phyloP scores from a whole-genome alignment of 2,329 filamentous ascomycete genomes.

The Bipolaris sorokiniana region DNA sequence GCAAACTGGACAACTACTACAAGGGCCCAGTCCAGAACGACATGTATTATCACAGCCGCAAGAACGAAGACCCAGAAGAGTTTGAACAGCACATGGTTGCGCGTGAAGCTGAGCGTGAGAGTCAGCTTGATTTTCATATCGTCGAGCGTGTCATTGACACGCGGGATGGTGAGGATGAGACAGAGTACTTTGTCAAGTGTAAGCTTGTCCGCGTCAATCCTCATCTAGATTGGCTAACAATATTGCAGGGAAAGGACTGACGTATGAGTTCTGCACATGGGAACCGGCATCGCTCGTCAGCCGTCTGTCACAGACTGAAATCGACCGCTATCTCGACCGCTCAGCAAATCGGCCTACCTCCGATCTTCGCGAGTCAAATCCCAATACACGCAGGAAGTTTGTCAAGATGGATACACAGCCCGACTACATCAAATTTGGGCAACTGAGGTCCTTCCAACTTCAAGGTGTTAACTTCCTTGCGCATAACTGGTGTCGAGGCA shows the following conservation, averaged over 20 bases:
- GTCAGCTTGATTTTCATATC: constrained; percentile 85
- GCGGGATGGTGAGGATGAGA: constrained; percentile 76
- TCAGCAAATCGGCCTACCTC: constrained; percentile 81
- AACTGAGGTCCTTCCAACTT: constrained; percentile 91
- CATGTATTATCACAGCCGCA: constrained; percentile 64
- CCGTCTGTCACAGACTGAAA: constrained; percentile 81
- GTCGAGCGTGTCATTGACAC: constrained; percentile 91
- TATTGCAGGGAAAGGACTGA: constrained; percentile 73
- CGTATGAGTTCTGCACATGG: constrained; percentile 96
- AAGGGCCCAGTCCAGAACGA: constrained; percentile 82
- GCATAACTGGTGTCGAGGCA: constrained; percentile 91
- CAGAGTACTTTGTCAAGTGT: constrained; percentile 95
- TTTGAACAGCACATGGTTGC: constrained; percentile 96
- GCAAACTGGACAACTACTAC: constrained; percentile 94
- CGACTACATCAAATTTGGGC: constrained; percentile 80
- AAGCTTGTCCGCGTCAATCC: constrained; percentile 29
- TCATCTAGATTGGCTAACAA: constrained; percentile 31
- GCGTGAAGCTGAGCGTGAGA: constrained; percentile 86
- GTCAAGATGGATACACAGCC: constrained; percentile 77
- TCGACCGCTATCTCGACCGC: constrained; percentile 89
- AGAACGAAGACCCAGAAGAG: constrained; percentile 75
- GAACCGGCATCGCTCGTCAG: constrained; percentile 78
- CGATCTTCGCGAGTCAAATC: constrained; percentile 76
- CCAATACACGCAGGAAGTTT: constrained; percentile 66
- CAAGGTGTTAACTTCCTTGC: constrained; percentile 93